phyloP scores from a whole-genome alignment of 1,284 basidiomycete species.

The Trichosporon sp. region DNA sequence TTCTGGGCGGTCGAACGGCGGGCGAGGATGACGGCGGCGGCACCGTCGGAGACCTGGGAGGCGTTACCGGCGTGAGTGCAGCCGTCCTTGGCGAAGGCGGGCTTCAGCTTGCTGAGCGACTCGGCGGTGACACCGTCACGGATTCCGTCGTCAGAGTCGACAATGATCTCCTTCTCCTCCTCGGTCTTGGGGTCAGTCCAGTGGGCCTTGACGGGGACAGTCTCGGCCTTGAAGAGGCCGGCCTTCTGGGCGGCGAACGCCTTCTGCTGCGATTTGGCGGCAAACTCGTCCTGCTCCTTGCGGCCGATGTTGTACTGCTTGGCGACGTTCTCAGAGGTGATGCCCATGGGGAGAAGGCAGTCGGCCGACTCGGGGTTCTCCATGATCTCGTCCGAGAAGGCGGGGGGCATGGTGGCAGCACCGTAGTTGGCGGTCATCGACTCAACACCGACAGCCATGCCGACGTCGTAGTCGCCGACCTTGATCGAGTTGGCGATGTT shows the following conservation, averaged over 20 bases:
- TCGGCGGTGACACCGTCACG: conserved; percentile 85
- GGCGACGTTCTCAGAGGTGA: conserved; percentile 94
- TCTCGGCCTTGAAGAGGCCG: conserved; percentile 89
- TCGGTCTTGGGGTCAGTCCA: conserved; percentile 80
- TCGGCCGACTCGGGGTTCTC: conserved; percentile 74
- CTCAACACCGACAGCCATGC: conserved; percentile 93
- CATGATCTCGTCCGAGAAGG: conserved; percentile 76
- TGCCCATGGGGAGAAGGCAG: conserved; percentile 89
- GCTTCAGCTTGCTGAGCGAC: conserved; percentile 84
- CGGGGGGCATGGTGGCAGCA: conserved; percentile 63
- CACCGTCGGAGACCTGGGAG: conserved; percentile 95
- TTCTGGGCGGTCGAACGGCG: conserved; percentile 81
- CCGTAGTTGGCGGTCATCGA: conserved; percentile 89
- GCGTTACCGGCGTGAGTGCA: conserved; percentile 87
- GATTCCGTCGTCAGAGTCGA: conserved; percentile 88
- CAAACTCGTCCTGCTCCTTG: conserved; percentile 77
- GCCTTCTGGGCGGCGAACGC: conserved; percentile 80
- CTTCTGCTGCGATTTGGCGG: conserved; percentile 75
- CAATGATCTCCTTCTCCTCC: conserved; percentile 69
- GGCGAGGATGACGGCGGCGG: conserved; percentile 86
- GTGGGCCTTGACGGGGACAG: conserved; percentile 69
- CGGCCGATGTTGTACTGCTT: conserved; percentile 73
- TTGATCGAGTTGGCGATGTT: conserved; percentile 85
- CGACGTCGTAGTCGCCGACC: conserved; percentile 81
- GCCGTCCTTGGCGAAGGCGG: conserved; percentile 85